Percentiles rank a stretch among this genome's conserved stretches.
Evolutionary conservation across 805 yeast species (phyloP).

Genomic region (Starmerella asiatica): DNA sequence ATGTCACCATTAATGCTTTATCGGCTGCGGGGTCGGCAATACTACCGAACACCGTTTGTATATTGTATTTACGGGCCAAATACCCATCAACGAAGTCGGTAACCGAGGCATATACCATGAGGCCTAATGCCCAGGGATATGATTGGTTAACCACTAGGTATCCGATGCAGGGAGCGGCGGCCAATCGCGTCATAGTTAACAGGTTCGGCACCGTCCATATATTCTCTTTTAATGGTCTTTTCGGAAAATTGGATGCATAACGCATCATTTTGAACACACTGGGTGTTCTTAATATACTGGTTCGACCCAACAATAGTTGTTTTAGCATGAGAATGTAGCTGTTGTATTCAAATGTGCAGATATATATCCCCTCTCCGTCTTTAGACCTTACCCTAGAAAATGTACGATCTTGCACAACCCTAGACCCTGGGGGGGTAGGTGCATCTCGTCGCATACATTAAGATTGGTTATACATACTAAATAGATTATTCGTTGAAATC

Average conservation of each 20-base stretch:
- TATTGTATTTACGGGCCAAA: constrained; percentile 67
- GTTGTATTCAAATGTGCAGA: too few relatives aligned
- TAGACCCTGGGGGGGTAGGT: too few relatives aligned
- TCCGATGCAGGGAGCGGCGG: constrained; percentile 74
- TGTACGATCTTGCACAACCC: too few relatives aligned
- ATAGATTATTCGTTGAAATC: constrained; percentile 29
- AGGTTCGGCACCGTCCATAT: constrained; percentile 77
- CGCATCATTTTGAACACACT: too few relatives aligned
- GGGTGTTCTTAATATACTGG: too few relatives aligned
- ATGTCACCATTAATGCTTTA: constrained; percentile 72
- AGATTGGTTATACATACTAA: too few relatives aligned
- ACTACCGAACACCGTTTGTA: constrained; percentile 74
- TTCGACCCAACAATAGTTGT: too few relatives aligned
- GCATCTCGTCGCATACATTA: too few relatives aligned
- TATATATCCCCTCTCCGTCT: too few relatives aligned
- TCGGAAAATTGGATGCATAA: too few relatives aligned
- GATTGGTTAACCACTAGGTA: constrained; percentile 56
- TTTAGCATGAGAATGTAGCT: too few relatives aligned
- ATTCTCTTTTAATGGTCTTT: constrained; percentile 31
- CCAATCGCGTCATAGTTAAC: constrained; percentile 67
- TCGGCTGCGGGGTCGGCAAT: constrained; percentile 94
- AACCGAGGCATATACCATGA: constrained; percentile 73
- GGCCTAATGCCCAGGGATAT: constrained; percentile 47
- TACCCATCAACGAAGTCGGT: constrained; percentile 90
- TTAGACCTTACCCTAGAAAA: too few relatives aligned